These are phyloP conservation scores for Penicillium ucsense DNA, from an alignment of 495 filamentous ascomycete species.

Conservation along the genomic window DNA sequence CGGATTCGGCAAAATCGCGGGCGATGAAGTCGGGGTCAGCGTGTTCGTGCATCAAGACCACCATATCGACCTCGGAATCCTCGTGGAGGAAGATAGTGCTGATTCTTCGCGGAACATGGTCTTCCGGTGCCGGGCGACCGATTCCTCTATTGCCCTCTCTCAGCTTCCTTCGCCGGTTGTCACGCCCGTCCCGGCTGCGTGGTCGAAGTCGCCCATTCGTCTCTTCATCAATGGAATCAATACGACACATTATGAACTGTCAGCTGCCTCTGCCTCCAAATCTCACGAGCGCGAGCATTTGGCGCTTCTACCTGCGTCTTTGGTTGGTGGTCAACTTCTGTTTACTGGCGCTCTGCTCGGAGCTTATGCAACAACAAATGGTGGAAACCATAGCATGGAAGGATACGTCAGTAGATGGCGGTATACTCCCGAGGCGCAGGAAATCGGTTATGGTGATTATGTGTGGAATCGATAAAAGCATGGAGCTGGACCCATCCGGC, in stretches of 20 bases:
- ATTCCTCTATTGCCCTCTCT: not conserved
- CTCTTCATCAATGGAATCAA: slow-evolving; percentile 6
- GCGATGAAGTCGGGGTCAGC: slow-evolving; percentile 13
- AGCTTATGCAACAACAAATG: slow-evolving; percentile 16
- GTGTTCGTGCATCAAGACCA: slow-evolving; percentile 14
- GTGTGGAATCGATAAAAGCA: not conserved
- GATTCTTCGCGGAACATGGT: not conserved
- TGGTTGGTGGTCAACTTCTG: slow-evolving; percentile 10
- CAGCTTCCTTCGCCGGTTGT: slow-evolving; percentile 1
- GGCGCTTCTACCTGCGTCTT: not conserved
- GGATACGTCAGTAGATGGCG: slow-evolving; percentile 1
- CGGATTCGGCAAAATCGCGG: not conserved
- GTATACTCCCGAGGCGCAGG: not conserved
- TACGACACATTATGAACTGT: slow-evolving; percentile 11
- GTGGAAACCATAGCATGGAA: not conserved
- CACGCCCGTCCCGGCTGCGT: slow-evolving; percentile 1
- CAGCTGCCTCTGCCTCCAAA: slow-evolving; percentile 1
- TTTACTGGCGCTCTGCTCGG: slow-evolving; percentile 13
- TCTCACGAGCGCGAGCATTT: not conserved
- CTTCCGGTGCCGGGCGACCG: not conserved
- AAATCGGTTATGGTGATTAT: not conserved
- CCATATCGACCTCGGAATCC: slow-evolving; percentile 15
- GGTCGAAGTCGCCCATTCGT: slow-evolving; percentile 1
- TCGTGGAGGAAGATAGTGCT: not conserved
- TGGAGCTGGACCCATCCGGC: too few species aligned